Base-by-base conservation (phyloP, 306 rosid species). In the Clitoria ternatea region DNA sequence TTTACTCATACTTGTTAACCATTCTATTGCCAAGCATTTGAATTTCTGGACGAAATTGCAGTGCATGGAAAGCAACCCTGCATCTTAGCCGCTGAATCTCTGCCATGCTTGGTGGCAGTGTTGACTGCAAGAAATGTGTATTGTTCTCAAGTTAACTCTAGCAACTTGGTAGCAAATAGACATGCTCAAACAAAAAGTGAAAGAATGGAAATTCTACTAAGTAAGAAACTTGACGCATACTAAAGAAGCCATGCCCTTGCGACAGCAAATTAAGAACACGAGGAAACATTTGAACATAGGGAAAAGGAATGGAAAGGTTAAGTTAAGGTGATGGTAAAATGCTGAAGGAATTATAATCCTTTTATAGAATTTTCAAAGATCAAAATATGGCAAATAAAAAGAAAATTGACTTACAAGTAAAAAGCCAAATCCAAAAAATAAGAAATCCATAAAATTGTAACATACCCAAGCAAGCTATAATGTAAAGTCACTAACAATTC, bases 61-160 rank as follows among this genome's bases (percentile, higher is more conserved):
- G 96, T 3, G 98, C 92, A 63, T 92, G 95, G 82, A 85, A 92
- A 57, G 92, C 87, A 61, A 89, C 96, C 86, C 98, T 87, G 89
- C 98, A 92, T 84, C 98, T 86, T 66, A 92, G 85, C 82, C 96
- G 83, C 79, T 92, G 98, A 80, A 89, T 69, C 88, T 92, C 96
- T 8, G 85, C 82, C 98, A 89, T 84, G 80, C 77, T 68, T 64
- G 98, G 77, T 18, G 98, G 95, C 67, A 92, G 98, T 74, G 57
- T 76, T 33, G 98, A 87, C 96, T 92, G 96, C 82, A 82, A 50
- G n/a, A 80, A 64, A 78, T 54, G 59, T 64, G 53, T 42, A 66
- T 65, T 6, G 29, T 10, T 76, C 30, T 61, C 55, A 61, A 37
- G 62, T 43, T 39, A 70, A 57, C 75, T 70, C 50, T n/a, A 75